Evolutionary conservation across 306 rosid genomes (phyloP).

Genomic region (Medicago arabica): DNA sequence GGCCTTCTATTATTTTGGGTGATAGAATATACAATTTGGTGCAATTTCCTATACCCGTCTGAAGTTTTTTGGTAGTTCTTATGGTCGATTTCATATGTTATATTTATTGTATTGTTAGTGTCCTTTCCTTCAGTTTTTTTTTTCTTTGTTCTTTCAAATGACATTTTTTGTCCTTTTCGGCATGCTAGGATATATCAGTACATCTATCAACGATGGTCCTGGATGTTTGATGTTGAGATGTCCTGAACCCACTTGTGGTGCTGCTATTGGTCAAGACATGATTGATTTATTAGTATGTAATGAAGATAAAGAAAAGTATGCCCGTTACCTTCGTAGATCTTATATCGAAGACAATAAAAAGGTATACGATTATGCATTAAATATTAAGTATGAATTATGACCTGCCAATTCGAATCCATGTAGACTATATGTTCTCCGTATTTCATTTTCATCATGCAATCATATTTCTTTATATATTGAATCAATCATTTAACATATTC

Average conservation of each 20-base stretch:
- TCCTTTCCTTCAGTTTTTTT: neutral
- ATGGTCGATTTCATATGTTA: slow-evolving; percentile 28
- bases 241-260: slow-evolving; percentile 89
- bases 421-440: slow-evolving; percentile 3
- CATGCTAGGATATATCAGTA: slow-evolving; percentile 71
- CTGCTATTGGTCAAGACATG: slow-evolving; percentile 87
- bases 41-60: too few relatives aligned
- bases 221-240: slow-evolving; percentile 92
- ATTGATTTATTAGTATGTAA: slow-evolving; percentile 56
- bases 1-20: neutral
- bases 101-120: slow-evolving; percentile 4
- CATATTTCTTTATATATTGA: slow-evolving; percentile 28
- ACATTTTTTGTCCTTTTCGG: slow-evolving; percentile 16
- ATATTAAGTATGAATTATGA: slow-evolving; percentile 32
- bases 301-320: slow-evolving; percentile 76
- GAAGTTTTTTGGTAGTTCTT: too few relatives aligned
- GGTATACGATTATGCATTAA: slow-evolving; percentile 59
- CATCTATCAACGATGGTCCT: slow-evolving; percentile 89
- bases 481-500: slow-evolving; percentile 7
- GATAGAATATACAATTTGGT: too few relatives aligned
- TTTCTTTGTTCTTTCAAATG: neutral
- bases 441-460: slow-evolving; percentile 22
- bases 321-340: slow-evolving; percentile 81
- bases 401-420: slow-evolving; percentile 13
- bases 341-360: slow-evolving; percentile 91